These are phyloP conservation scores for Sanghuangporus weigelae DNA, from an alignment of 1,284 basidiomycete species.

Conservation along the genomic window DNA sequence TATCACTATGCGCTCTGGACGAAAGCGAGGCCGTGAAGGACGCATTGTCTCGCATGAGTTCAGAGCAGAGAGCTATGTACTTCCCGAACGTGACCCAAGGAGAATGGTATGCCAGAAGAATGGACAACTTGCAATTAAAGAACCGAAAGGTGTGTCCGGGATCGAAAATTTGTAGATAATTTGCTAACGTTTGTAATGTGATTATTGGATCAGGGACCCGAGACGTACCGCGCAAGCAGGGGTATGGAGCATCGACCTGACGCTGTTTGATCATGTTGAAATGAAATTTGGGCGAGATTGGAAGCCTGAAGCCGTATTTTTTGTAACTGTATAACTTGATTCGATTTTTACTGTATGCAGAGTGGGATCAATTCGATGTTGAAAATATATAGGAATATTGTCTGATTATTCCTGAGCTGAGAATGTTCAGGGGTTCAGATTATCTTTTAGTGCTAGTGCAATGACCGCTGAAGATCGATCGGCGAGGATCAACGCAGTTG, in stretches of 20 bases:
- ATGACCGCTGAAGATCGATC: too few relatives aligned
- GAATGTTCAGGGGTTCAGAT: too few relatives aligned
- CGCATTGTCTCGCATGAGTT: not conserved
- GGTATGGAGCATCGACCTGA: conserved; percentile 31
- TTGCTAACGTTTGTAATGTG: not conserved
- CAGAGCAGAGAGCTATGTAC: conserved; percentile 6
- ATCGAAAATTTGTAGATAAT: not conserved
- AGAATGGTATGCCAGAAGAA: conserved; percentile 46
- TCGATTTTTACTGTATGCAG: too few relatives aligned
- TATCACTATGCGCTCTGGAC: conserved; percentile 44
- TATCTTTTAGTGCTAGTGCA: too few relatives aligned
- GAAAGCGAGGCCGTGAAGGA: conserved; percentile 31
- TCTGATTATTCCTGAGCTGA: too few relatives aligned
- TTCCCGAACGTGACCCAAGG: conserved; percentile 32
- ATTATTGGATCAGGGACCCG: conserved; percentile 25
- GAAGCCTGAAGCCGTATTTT: too few relatives aligned
- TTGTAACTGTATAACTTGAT: too few relatives aligned
- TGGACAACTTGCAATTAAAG: conserved; percentile 40
- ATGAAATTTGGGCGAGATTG: not conserved
- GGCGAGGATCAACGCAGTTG: too few relatives aligned
- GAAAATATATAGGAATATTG: too few relatives aligned
- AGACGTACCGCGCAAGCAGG: conserved; percentile 31
- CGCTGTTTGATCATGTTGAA: conserved; percentile 14
- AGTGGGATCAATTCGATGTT: too few relatives aligned
- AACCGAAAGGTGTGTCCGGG: conserved; percentile 33